Evolutionary conservation across 306 rosid genomes (phyloP), one percentile per base, ranked within the genome.

Genomic region (Cajanus cajan): DNA sequence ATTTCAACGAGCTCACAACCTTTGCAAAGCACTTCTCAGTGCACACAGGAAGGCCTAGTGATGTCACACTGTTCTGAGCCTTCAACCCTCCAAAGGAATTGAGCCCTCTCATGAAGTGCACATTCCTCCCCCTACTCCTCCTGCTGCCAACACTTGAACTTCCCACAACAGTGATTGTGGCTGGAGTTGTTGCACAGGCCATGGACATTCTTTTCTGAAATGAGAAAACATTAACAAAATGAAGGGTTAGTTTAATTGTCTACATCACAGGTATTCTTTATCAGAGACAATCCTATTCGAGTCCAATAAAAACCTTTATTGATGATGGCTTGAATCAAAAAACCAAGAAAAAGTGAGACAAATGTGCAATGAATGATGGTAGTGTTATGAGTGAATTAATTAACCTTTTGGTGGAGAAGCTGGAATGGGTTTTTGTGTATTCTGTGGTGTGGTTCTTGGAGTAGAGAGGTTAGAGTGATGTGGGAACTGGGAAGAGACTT

Each of bases 1-100:
- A 16, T 82, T 87, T 92, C 82, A 93, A 76, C 19, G 90, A 90
- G 59, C 90, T 82, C 81, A 84, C 89, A 36, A 89, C 85, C 44
- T 80, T 90, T 3, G 92, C 93, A 88, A 93, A 93, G 10, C 90
- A 90, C 55, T 77, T 81, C 52, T 90, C 91, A n/a, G 89, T 73
- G 74, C 73, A 34, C 24, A 77, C 45, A 0, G 94, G 86, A 68
- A 85, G 65, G 21, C 96, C 94, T 18, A 89, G 47, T 57, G 91
- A 82, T 78, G 86, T 77, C 58, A 93, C 90, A 44, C 44, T 59
- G 86, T 83, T 90, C 84, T 80, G 82, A 50, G 94, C 91, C 78
- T 87, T 93, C 69, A 91, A 79, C 12, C 96, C 94, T 28, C 82
- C 71, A 43, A 87, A 93, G 28, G 93, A 81, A 52, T 87, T 88